phyloP scores from a whole-genome alignment of 1,284 basidiomycete genomes.

The Malassezia slooffiae region DNA sequence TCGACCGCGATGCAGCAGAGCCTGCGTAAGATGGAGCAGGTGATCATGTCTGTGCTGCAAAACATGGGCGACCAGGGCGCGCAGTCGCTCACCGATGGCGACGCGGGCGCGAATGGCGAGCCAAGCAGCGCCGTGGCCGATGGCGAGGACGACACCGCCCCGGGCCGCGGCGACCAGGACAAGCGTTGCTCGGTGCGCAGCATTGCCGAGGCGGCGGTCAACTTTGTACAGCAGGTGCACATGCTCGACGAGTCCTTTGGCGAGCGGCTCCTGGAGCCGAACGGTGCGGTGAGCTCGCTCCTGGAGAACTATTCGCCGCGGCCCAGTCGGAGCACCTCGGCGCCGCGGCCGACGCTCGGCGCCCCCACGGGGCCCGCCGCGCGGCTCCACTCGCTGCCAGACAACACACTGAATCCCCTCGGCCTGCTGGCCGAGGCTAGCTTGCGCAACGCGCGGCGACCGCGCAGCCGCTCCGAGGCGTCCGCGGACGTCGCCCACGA shows the following conservation, averaged over 20 bases:
- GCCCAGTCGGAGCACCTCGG: neutral
- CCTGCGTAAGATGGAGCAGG: constrained; percentile 43
- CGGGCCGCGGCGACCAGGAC: neutral
- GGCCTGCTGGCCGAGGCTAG: constrained; percentile 46
- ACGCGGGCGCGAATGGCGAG: too few species aligned
- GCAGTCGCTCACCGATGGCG: too few species aligned
- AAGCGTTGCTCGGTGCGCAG: neutral
- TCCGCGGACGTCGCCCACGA: constrained; percentile 17
- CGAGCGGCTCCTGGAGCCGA: constrained; percentile 2
- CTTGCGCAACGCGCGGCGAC: constrained; percentile 36
- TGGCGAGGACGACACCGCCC: neutral
- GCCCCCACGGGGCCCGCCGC: neutral
- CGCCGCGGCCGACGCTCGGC: neutral
- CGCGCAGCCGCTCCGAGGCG: constrained; percentile 9
- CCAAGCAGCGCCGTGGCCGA: neutral
- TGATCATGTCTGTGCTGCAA: constrained; percentile 34
- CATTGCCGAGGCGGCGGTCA: constrained; percentile 1
- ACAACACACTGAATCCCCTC: constrained; percentile 44
- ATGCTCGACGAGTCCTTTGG: neutral
- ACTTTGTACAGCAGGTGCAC: constrained; percentile 6
- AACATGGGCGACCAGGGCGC: constrained; percentile 17
- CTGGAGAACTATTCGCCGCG: neutral
- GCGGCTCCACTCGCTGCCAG: constrained; percentile 46
- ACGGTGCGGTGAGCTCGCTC: neutral
- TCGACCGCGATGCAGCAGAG: constrained; percentile 39